phyloP scores from a whole-genome alignment of 2,329 filamentous ascomycete genomes.

The Apiospora malaysiana region DNA sequence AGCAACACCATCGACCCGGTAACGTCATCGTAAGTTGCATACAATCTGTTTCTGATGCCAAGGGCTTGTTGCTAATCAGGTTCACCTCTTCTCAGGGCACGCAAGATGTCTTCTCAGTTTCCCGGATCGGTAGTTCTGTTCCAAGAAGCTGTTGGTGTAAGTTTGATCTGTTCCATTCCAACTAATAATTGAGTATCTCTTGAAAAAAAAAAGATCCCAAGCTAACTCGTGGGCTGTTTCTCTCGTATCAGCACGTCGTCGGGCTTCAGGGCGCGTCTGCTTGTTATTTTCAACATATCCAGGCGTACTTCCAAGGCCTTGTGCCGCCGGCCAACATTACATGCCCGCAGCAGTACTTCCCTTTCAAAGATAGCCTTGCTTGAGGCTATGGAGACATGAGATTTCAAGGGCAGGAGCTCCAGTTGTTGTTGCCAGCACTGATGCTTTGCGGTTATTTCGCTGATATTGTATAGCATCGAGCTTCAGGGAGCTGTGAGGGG shows the following conservation, averaged over 20 bases:
- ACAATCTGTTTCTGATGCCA: background rate
- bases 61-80: conserved; percentile 24
- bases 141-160: conserved; percentile 43
- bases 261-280: conserved; percentile 37
- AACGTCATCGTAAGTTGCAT: conserved; percentile 42
- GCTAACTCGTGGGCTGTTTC: conserved; percentile 27
- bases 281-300: conserved; percentile 45
- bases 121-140: conserved; percentile 38
- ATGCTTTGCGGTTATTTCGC: no score
- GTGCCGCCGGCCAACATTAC: conserved; percentile 40
- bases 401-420: no score
- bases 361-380: no score
- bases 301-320: conserved; percentile 43
- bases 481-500: no score
- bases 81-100: conserved; percentile 33
- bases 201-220: conserved; percentile 21
- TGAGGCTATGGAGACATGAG: no score
- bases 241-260: conserved; percentile 38
- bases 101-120: conserved; percentile 37
- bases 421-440: no score
- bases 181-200: background rate
- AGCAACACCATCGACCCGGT: conserved; percentile 47
- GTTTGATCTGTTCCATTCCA: no score
- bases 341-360: no score
- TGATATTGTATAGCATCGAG: no score